Percentiles rank a stretch among this genome's conserved stretches.
phyloP scores from a whole-genome alignment of 306 rosid species.

The Hylodesmum podocarpum region DNA sequence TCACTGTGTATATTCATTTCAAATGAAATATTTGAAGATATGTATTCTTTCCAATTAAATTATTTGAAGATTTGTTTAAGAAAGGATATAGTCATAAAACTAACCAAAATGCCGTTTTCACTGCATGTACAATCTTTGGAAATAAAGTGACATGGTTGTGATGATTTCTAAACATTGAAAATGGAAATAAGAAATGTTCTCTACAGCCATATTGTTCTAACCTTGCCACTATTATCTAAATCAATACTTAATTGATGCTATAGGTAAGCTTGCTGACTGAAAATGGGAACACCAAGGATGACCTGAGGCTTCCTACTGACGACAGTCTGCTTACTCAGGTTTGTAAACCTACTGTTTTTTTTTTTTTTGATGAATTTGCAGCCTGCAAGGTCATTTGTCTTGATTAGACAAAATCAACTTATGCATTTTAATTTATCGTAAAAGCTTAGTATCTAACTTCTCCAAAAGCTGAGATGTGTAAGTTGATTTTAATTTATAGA shows the following conservation, averaged over 20 bases:
- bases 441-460: no score
- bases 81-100: not conserved
- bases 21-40: not conserved
- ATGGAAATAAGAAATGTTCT: not conserved
- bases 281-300: constrained; percentile 65
- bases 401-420: no score
- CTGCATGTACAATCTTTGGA: not conserved
- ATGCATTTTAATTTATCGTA: no score
- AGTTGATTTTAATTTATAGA: not conserved
- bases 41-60: not conserved
- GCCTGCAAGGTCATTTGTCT: not conserved
- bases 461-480: not conserved
- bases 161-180: not conserved
- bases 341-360: constrained; percentile 7
- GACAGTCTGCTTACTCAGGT: constrained; percentile 63
- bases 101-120: not conserved
- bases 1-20: not conserved
- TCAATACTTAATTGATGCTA: constrained; percentile 4
- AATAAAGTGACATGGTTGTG: not conserved
- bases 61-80: not conserved
- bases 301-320: constrained; percentile 55
- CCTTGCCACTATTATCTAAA: constrained; percentile 2
- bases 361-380: not conserved
- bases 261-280: constrained; percentile 69
- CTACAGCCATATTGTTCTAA: not conserved